Percentiles rank a stretch among this genome's conserved stretches.
phyloP scores from a whole-genome alignment of 371 early-diverging fungal species.

The Mortierella sp. region DNA sequence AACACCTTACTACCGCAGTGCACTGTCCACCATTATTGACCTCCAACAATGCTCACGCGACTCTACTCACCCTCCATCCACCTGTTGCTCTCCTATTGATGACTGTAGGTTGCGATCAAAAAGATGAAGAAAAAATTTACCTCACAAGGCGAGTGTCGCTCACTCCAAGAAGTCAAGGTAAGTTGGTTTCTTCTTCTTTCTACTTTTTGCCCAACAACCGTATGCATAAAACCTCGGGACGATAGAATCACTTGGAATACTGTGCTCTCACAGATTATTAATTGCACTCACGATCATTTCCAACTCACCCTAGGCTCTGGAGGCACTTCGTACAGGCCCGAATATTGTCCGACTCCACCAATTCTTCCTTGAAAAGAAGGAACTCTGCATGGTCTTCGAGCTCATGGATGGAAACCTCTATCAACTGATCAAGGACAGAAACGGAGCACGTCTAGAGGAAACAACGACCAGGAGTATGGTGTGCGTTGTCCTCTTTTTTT shows the following conservation, averaged over 20 bases:
- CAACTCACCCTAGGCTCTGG: constrained; percentile 66
- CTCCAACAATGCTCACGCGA: constrained; percentile 3
- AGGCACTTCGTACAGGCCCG: constrained; percentile 75
- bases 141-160: constrained; percentile 81
- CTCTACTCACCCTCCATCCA: not conserved
- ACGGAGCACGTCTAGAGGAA: constrained; percentile 70
- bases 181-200: not conserved
- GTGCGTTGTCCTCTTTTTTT: constrained; percentile 52
- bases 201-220: not conserved
- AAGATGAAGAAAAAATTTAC: constrained; percentile 93
- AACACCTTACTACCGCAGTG: not conserved
- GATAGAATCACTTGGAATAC: too few species aligned
- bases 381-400: constrained; percentile 93
- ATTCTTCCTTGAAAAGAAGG: constrained; percentile 84
- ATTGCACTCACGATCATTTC: not conserved
- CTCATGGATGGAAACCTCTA: constrained; percentile 95
- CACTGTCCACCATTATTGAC: constrained; percentile 3
- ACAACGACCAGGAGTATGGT: constrained; percentile 71
- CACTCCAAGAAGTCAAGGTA: constrained; percentile 83
- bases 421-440: constrained; percentile 82
- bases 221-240: not conserved
- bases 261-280: not conserved
- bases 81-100: not conserved
- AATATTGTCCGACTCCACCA: constrained; percentile 90
- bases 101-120: constrained; percentile 90